These are phyloP conservation scores for Hyphopichia burtonii DNA, from an alignment of 1,139 yeast genomes.

Conservation along the genomic window DNA sequence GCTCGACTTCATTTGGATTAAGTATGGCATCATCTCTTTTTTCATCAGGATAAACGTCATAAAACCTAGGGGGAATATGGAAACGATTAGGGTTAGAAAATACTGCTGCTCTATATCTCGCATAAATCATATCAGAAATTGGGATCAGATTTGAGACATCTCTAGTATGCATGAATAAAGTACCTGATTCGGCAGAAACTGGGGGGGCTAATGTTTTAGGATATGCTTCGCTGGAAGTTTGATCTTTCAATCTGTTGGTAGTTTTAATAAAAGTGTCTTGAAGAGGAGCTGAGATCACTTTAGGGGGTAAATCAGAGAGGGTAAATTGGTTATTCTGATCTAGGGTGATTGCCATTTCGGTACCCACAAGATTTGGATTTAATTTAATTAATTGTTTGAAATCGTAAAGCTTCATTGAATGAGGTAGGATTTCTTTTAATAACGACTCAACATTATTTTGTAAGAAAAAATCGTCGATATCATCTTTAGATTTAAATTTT, in stretches of 20 bases:
- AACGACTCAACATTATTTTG: conserved; percentile 21
- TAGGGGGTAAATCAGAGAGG: conserved; percentile 3
- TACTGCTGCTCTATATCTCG: conserved; percentile 27
- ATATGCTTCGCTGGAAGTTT: background rate
- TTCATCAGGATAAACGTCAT: conserved; percentile 32
- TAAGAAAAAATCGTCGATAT: conserved; percentile 25
- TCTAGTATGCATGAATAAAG: background rate
- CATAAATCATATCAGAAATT: conserved; percentile 12
- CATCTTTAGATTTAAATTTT: conserved; percentile 25
- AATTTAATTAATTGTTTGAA: conserved; percentile 19
- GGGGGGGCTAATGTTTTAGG: background rate
- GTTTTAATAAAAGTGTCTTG: conserved; percentile 13
- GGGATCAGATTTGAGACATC: background rate
- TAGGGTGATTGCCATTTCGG: conserved; percentile 8
- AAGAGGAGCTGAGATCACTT: conserved; percentile 18
- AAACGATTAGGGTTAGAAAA: conserved; percentile 18
- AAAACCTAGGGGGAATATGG: conserved; percentile 25
- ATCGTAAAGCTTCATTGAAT: conserved; percentile 23
- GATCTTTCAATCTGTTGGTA: background rate
- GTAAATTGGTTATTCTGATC: conserved; percentile 7
- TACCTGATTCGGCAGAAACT: background rate
- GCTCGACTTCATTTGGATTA: conserved; percentile 19
- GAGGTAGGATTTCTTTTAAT: conserved; percentile 31
- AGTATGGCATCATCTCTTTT: conserved; percentile 14
- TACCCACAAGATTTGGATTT: conserved; percentile 19